Percentiles rank a stretch among this genome's conserved stretches.
Evolutionary conservation across 805 yeast species (phyloP).

Genomic region (Hanseniaspora opuntiae): DNA sequence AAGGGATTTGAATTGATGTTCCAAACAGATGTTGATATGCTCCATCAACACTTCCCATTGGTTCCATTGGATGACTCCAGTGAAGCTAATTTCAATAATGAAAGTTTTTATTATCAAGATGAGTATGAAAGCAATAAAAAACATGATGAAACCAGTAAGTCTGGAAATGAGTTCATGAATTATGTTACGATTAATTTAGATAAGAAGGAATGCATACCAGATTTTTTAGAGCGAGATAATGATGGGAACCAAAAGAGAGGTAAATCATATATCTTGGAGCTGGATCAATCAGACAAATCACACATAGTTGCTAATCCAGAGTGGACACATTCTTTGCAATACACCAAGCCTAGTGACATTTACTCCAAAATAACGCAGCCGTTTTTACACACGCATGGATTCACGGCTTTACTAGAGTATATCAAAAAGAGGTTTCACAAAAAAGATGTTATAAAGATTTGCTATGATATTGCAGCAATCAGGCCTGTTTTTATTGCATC

Average conservation of each 20-base stretch:
- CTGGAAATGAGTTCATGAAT: conserved; percentile 19
- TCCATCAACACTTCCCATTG: conserved; percentile 23
- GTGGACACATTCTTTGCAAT: conserved; percentile 28
- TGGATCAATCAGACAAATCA: neutral
- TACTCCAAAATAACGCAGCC: conserved; percentile 65
- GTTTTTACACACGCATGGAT: conserved; percentile 81
- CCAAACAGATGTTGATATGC: conserved; percentile 19
- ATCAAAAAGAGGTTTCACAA: conserved; percentile 57
- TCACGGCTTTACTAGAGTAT: conserved; percentile 66
- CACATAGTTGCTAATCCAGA: conserved; percentile 16
- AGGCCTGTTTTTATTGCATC: conserved; percentile 89
- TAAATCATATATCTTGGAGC: conserved; percentile 2
- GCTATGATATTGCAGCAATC: conserved; percentile 77
- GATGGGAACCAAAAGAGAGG: conserved; percentile 17
- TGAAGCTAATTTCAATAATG: conserved; percentile 23
- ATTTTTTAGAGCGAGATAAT: conserved; percentile 9
- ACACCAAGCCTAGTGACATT: conserved; percentile 60
- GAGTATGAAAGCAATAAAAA: conserved; percentile 13
- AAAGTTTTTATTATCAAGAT: neutral
- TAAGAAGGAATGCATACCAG: neutral
- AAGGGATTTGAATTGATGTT: conserved; percentile 19
- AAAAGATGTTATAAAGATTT: conserved; percentile 62
- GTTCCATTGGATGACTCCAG: conserved; percentile 20
- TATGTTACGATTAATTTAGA: conserved; percentile 1
- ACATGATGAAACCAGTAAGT: conserved; percentile 7